phyloP scores from a whole-genome alignment of 1,284 basidiomycete species.

The Xanthoconium separans region DNA sequence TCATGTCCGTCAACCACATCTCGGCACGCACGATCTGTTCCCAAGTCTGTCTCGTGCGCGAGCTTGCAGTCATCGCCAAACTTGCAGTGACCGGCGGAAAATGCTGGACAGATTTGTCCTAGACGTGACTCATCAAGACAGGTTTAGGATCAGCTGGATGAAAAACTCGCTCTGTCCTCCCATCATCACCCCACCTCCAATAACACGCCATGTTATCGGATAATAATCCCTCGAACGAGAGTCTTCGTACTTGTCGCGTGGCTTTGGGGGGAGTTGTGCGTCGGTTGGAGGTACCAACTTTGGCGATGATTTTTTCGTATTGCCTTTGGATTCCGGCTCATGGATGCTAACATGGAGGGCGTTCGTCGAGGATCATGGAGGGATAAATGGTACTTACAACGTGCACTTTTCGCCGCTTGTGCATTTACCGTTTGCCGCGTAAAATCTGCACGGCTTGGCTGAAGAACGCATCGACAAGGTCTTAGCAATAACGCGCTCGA shows the following conservation, averaged over 20 bases:
- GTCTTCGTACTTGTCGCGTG: constrained; percentile 24
- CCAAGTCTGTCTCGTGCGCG: constrained; percentile 37
- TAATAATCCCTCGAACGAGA: constrained; percentile 25
- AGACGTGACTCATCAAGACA: neutral
- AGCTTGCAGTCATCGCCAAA: constrained; percentile 40
- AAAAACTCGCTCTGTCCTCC: constrained; percentile 39
- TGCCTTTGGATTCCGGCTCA: constrained; percentile 12
- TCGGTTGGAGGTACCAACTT: constrained; percentile 1
- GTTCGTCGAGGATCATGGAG: constrained; percentile 1
- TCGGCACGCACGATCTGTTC: constrained; percentile 20
- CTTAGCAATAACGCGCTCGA: constrained; percentile 23
- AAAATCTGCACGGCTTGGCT: constrained; percentile 72
- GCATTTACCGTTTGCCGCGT: constrained; percentile 46
- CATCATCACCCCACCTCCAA: constrained; percentile 51
- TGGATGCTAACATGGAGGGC: constrained; percentile 38
- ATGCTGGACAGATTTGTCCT: constrained; percentile 41
- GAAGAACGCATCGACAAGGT: neutral
- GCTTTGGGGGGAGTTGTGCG: constrained; percentile 25
- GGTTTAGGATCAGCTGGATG: neutral
- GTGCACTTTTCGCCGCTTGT: constrained; percentile 63
- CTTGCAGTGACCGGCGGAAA: constrained; percentile 35
- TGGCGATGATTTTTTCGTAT: neutral
- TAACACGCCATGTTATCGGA: constrained; percentile 47
- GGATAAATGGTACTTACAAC: constrained; percentile 48
- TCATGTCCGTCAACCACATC: neutral